Conservation (phyloP, 2,329 filamentous ascomycete genomes). For the Calonectria multiphialidica region DNA sequence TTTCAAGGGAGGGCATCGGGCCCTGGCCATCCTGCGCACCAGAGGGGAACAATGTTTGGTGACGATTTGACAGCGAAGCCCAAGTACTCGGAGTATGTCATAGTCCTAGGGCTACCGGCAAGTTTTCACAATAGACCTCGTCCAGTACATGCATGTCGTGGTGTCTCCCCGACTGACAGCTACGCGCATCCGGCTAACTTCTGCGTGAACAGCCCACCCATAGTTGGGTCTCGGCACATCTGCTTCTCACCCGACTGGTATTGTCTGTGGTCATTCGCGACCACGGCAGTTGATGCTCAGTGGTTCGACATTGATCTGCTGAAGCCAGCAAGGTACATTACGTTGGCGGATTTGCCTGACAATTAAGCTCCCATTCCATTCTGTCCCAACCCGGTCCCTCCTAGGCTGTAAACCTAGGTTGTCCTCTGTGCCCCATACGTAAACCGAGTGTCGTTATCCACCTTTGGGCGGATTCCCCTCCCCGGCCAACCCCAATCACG, state of each 20-base stretch:
- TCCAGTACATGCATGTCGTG: constrained; percentile 8
- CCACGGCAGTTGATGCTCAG: background rate
- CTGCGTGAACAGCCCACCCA: background rate
- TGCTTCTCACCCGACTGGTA: background rate
- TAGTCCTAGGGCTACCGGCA: background rate
- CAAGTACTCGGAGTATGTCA: background rate
- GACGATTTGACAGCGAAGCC: background rate
- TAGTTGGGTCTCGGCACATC: background rate
- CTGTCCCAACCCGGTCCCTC: background rate
- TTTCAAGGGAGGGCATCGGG: background rate
- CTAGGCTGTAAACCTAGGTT: background rate
- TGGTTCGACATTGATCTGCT: background rate
- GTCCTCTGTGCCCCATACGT: constrained; percentile 12
- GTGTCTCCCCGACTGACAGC: constrained; percentile 4
- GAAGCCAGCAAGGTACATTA: background rate
- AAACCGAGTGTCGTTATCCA: constrained; percentile 21
- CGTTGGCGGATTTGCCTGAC: background rate
- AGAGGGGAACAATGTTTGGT: background rate
- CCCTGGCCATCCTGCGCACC: background rate
- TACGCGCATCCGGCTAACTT: background rate
- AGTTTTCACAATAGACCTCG: background rate
- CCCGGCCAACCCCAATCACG: constrained; percentile 18
- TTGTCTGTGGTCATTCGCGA: background rate
- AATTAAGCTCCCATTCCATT: constrained; percentile 2
- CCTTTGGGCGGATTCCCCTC: constrained; percentile 16